Evolutionary conservation across 192 early-diverging fungal species (phyloP), one percentile per base, ranked within the genome.

Genomic region (Backusella luteola): DNA sequence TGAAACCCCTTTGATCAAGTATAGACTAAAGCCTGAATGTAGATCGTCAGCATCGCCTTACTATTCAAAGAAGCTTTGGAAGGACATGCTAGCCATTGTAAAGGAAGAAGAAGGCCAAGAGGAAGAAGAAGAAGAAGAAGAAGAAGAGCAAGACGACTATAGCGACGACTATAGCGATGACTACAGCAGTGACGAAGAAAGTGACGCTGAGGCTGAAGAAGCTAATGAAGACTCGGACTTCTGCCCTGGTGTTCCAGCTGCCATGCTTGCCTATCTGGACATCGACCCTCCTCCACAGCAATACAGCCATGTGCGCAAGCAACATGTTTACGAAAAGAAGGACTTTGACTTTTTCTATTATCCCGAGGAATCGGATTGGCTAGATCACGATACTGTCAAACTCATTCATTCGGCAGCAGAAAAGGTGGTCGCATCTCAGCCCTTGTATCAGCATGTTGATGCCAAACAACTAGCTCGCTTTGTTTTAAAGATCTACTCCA

Each of bases 261-360:
- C 82, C 39, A 77, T 79, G 41, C 38, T 83, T 17, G 82, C 82
- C 38, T 83, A 80, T 49, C 34, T 83, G 0, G 52, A 49, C 4
- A 53, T 83, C 2, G 6, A 67, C 29, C 82, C 78, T 2, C 82
- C 82, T 29, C 71, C 78, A 2, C 59, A 72, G 1, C 41, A 71
- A 17, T 67, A 53, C 34, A 71, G 29, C 49, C 26, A 63, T 5
- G 38, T 39, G 4, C 29, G 34, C 39, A 23, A 56, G 3, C 44
- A 42, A 66, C 44, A 69, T 67, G 9, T 49, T 34, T 73, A 53
- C 29, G 32, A 63, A 19, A 29, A 34, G 1, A n/a, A 35, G 32
- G 67, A 82, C 26, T 68, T 83, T 23, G 77, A 76, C 14, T 83
- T 83, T 34, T 83, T 76, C 66, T 83, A 83, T 39, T 79, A 73